Conservation (phyloP, 2,329 filamentous ascomycete species). For the Aspergillus piperis region DNA sequence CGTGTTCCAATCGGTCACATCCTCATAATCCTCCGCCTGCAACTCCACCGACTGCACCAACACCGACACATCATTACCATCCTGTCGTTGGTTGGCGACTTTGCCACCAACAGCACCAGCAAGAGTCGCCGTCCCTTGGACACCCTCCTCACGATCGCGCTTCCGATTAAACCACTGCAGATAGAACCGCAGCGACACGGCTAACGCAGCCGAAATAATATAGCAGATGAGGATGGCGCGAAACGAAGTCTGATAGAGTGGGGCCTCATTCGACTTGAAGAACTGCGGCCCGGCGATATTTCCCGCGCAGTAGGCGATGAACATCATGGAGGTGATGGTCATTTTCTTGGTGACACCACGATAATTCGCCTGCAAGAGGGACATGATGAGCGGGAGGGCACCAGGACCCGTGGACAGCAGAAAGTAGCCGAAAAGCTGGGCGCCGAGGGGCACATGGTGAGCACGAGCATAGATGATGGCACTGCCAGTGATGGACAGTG, state of each 20-base stretch:
- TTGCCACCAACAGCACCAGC: slow-evolving; percentile 47
- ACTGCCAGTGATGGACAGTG: slow-evolving; percentile 56
- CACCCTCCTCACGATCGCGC: slow-evolving; percentile 44
- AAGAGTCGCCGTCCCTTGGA: slow-evolving; percentile 23
- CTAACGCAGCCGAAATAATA: slow-evolving; percentile 50
- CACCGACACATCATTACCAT: slow-evolving; percentile 35
- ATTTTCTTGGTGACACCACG: slow-evolving; percentile 62
- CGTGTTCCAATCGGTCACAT: slow-evolving; percentile 62
- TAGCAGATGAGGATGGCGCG: slow-evolving; percentile 60
- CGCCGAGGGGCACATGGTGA: slow-evolving; percentile 35
- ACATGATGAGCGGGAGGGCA: slow-evolving; percentile 57
- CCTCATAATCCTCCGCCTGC: slow-evolving; percentile 54
- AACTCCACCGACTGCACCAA: slow-evolving; percentile 37
- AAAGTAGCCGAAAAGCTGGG: slow-evolving; percentile 61
- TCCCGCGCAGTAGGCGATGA: slow-evolving; percentile 58
- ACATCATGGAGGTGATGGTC: slow-evolving; percentile 59
- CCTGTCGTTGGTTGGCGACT: slow-evolving; percentile 44
- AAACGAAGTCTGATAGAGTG: slow-evolving; percentile 57
- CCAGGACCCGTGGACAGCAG: slow-evolving; percentile 57
- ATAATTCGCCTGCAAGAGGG: slow-evolving; percentile 59
- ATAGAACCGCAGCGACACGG: slow-evolving; percentile 50
- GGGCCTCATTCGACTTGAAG: slow-evolving; percentile 54
- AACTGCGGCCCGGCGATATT: slow-evolving; percentile 61
- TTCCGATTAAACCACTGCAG: slow-evolving; percentile 49
- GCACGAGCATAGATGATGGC: slow-evolving; percentile 55